Base-by-base conservation (phyloP, 2,329 filamentous ascomycete species). In the Capronia epimyces region DNA sequence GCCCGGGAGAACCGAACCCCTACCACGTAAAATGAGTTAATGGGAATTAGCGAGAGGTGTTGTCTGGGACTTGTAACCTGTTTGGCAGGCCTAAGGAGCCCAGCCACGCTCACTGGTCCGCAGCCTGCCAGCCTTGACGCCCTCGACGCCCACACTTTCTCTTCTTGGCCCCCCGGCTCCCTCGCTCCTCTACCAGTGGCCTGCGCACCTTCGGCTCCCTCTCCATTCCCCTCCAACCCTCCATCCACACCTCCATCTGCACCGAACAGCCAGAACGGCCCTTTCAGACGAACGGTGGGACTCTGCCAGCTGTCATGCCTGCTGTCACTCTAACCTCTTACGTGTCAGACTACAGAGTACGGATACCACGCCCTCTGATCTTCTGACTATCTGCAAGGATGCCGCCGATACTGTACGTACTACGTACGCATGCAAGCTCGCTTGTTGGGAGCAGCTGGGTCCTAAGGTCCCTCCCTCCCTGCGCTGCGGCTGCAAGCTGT, bases 111-210 rank as follows among this genome's bases (percentile, higher is more conserved):
- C 44, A 39, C 43, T 43, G 43, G 50, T 39, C 32, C 27, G 20
- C 27, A 24, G 39, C 20, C 44, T 22, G 49, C 15, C 48, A 42
- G 25, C 42, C 43, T 42, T 40, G 31, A 40, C 40, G 27, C 32
- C 29, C 8, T 43, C 24, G 41, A 49, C 49, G n/a, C 42, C 55
- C 55, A 52, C 47, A 27, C 24, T 52, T 44, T 41, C 47, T 50
- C 49, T 54, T 51, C 46, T 21, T 52, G 34, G 41, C 25, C 32
- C 43, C 43, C 52, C 48, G 43, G 51, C 41, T 52, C 29, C 21
- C 21, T 48, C 36, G 21, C 20, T 42, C 31, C 43, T 36, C 13
- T 36, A n/a, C 32, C n/a, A n/a, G 32, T 43, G 20, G 39, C 39
- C n/a, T 42, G n/a, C 39, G 25, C 39, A 29, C 25, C 41, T 3